Evolutionary conservation across 345 rosid species (phyloP).

Genomic region (Geranium brycei): DNA sequence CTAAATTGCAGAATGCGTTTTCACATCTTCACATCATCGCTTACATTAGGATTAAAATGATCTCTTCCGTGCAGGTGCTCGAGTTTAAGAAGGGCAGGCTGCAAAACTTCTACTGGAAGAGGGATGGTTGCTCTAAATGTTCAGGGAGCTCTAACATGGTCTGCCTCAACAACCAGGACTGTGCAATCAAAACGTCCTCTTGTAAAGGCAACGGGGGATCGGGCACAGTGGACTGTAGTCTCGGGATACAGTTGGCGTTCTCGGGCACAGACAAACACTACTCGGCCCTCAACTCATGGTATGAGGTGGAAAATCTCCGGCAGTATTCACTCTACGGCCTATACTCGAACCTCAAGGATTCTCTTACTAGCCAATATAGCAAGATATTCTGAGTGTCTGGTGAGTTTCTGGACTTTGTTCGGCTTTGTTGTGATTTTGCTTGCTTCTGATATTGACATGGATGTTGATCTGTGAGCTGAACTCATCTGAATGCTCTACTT

Average conservation of each 20-base stretch:
- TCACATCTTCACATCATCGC: neutral
- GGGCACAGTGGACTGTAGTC: conserved; percentile 60
- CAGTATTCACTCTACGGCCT: conserved; percentile 90
- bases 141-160: conserved; percentile 38
- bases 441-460: no score
- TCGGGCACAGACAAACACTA: conserved; percentile 94
- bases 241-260: conserved; percentile 90
- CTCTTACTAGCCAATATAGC: conserved; percentile 55
- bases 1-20: conserved; percentile 3
- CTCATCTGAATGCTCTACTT: no score
- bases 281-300: conserved; percentile 81
- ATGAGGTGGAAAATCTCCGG: conserved; percentile 75
- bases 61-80: conserved; percentile 45
- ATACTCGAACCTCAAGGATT: conserved; percentile 64
- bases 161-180: conserved; percentile 75
- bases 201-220: conserved; percentile 57
- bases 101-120: conserved; percentile 86
- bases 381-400: conserved; percentile 33
- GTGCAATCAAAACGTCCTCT: conserved; percentile 53
- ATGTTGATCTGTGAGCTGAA: no score
- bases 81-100: conserved; percentile 88
- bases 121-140: conserved; percentile 83
- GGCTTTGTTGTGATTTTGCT: no score
- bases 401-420: no score
- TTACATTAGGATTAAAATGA: neutral